phyloP scores from a whole-genome alignment of 2,329 filamentous ascomycete species.

The Pseudogymnoascus verrucosus region DNA sequence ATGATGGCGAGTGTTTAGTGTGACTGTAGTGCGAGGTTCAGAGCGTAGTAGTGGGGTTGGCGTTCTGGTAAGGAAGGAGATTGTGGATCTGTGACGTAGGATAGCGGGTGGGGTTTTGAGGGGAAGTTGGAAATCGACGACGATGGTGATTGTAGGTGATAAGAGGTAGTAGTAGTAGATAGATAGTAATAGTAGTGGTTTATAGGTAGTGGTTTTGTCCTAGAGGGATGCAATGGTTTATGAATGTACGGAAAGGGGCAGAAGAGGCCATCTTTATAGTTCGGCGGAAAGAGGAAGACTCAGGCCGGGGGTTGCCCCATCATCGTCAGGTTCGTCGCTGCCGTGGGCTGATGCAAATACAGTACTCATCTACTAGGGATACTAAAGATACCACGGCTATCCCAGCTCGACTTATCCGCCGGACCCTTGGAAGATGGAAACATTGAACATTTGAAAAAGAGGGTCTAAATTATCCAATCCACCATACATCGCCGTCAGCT shows the following conservation, averaged over 20 bases:
- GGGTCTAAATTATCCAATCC: neutral
- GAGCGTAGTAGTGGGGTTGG: neutral
- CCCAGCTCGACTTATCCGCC: neutral
- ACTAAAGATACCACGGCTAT: neutral
- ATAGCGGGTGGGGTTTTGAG: neutral
- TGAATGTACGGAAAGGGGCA: neutral
- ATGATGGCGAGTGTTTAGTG: slow-evolving; percentile 2
- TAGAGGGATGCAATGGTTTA: neutral
- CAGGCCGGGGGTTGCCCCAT: neutral
- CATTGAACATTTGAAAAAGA: neutral
- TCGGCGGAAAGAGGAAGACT: neutral
- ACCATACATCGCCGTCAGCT: neutral
- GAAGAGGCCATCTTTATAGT: neutral
- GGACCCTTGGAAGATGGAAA: neutral
- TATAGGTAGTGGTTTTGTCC: neutral
- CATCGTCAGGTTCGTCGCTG: neutral
- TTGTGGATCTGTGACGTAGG: neutral
- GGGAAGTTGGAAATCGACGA: neutral
- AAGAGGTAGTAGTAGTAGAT: too few relatives aligned
- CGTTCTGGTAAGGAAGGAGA: neutral
- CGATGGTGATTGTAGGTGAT: neutral
- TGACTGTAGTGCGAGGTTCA: neutral
- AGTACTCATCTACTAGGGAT: neutral
- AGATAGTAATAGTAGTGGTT: too few relatives aligned
- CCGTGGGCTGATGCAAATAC: neutral